phyloP scores from a whole-genome alignment of 192 early-diverging fungal genomes.

The Entomortierella beljakovae region DNA sequence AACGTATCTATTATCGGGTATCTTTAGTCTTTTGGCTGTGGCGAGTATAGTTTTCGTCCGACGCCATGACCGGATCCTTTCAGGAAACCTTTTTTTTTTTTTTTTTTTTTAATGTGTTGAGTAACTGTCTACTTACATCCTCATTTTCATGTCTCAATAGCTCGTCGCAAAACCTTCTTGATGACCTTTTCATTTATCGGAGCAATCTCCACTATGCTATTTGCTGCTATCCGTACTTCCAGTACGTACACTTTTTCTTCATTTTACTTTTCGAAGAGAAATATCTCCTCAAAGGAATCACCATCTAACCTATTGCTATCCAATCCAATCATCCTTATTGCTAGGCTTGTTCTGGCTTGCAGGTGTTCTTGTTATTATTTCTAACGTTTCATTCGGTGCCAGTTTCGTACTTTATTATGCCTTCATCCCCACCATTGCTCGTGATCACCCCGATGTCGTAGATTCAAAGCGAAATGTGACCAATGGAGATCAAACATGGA shows the following conservation, averaged over 20 bases:
- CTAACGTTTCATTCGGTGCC: conserved; percentile 60
- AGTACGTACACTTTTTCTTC: conserved; percentile 14
- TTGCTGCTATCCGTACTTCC: conserved; percentile 30
- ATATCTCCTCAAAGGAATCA: background rate
- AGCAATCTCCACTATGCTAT: conserved; percentile 49
- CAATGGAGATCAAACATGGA: conserved; percentile 17
- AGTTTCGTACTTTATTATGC: conserved; percentile 64
- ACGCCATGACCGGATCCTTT: no score
- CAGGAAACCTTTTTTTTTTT: conserved; percentile 1
- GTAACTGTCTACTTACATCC: no score
- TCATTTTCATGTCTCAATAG: conserved; percentile 10
- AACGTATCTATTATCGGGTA: no score
- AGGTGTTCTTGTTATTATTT: conserved; percentile 52
- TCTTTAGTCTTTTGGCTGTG: no score
- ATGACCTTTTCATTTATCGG: conserved; percentile 56
- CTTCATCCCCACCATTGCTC: conserved; percentile 61
- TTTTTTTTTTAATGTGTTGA: background rate
- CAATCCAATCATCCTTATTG: background rate
- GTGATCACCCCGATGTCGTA: conserved; percentile 54
- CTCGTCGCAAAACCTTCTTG: conserved; percentile 55
- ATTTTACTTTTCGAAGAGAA: background rate
- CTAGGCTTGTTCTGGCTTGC: conserved; percentile 55
- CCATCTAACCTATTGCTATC: background rate
- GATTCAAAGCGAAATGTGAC: conserved; percentile 11
- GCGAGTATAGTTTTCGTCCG: no score